These are phyloP conservation scores for Fagus sylvatica DNA, from an alignment of 306 rosid species.

Conservation along the genomic window DNA sequence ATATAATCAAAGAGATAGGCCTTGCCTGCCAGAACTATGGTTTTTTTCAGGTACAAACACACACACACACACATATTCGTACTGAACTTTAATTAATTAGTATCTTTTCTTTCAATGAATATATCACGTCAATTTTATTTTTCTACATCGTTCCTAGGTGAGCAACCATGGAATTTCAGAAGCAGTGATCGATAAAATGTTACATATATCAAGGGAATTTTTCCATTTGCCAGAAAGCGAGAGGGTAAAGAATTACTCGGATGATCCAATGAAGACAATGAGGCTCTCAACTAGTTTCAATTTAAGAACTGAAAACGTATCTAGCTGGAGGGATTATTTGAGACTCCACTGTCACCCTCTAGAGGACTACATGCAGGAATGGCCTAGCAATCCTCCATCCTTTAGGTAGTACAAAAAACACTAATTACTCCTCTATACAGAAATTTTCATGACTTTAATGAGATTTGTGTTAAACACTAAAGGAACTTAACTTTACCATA, in stretches of 20 bases:
- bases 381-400: conserved; percentile 34
- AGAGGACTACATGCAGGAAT: conserved; percentile 29
- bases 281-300: conserved; percentile 36
- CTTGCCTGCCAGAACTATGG: conserved; percentile 36
- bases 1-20: conserved; percentile 23
- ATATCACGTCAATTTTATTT: neutral
- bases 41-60: conserved; percentile 25
- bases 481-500: no score
- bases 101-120: neutral
- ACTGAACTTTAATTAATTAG: no score
- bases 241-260: conserved; percentile 25
- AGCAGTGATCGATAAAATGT: conserved; percentile 21
- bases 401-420: conserved; percentile 7
- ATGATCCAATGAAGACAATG: conserved; percentile 24
- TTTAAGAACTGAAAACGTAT: conserved; percentile 16
- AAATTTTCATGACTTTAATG: no score
- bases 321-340: conserved; percentile 36
- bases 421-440: neutral
- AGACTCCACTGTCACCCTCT: conserved; percentile 38
- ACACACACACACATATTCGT: neutral
- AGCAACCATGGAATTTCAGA: conserved; percentile 32
- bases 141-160: conserved; percentile 1
- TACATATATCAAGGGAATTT: conserved; percentile 24
- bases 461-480: no score
- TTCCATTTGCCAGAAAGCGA: conserved; percentile 29